Conservation (phyloP, 2,329 filamentous ascomycete genomes). For the Botryosphaeria dothidea region DNA sequence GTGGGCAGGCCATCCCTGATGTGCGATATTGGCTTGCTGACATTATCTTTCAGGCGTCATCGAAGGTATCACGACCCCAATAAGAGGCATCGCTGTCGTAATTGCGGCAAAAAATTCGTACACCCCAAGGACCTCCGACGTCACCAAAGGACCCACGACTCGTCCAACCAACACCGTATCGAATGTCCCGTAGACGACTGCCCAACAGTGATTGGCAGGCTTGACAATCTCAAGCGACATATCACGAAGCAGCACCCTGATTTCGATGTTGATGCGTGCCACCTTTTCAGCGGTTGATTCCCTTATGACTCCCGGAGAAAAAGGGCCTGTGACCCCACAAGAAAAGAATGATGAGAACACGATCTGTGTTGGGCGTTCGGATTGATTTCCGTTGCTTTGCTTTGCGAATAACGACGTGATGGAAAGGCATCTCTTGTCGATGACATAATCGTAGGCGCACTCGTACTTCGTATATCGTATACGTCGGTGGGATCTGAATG, state of each 20-base stretch:
- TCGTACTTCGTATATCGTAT: slow-evolving; percentile 1
- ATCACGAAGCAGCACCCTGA: slow-evolving; percentile 3
- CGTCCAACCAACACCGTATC: too few relatives aligned
- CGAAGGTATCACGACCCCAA: slow-evolving; percentile 1
- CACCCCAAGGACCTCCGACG: slow-evolving; percentile 15
- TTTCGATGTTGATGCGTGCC: background rate
- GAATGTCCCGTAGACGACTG: background rate
- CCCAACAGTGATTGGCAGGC: background rate
- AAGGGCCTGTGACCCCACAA: background rate
- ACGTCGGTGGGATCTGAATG: background rate
- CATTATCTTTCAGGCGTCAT: background rate
- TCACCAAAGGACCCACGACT: background rate
- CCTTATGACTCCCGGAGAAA: background rate
- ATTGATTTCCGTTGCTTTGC: background rate
- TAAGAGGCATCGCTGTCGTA: background rate
- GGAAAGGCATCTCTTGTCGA: background rate
- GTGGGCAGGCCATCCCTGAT: background rate
- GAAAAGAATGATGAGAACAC: background rate
- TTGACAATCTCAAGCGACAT: slow-evolving; percentile 6
- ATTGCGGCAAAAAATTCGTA: slow-evolving; percentile 3
- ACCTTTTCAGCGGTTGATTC: background rate
- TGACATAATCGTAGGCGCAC: background rate
- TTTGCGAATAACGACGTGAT: background rate
- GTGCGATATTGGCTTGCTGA: background rate
- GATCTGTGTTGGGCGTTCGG: background rate